Percentiles rank a stretch among this genome's conserved stretches.
phyloP scores from a whole-genome alignment of 2,329 filamentous ascomycete genomes.

The Simplicillium sp. region DNA sequence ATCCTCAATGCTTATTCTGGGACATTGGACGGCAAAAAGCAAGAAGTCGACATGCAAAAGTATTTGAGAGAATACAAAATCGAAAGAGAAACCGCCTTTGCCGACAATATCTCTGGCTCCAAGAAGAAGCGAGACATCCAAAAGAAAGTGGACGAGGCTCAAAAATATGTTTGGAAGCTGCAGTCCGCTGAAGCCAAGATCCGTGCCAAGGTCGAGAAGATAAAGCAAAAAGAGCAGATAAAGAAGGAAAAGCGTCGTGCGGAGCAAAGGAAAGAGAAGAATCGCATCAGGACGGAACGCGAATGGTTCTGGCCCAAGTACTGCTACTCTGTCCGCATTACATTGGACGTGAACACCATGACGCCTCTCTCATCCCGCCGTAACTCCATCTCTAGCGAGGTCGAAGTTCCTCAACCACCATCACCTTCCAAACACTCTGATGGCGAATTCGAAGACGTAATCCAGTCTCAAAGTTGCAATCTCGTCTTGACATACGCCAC shows the following conservation, averaged over 20 bases:
- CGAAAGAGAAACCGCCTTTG: slow-evolving; percentile 31
- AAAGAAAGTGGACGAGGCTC: slow-evolving; percentile 20
- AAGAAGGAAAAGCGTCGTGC: slow-evolving; percentile 23
- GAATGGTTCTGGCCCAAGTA: slow-evolving; percentile 37
- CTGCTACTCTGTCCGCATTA: slow-evolving; percentile 38
- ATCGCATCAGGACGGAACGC: slow-evolving; percentile 31
- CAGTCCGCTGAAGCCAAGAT: slow-evolving; percentile 8
- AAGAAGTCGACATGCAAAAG: slow-evolving; percentile 21
- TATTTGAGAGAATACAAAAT: slow-evolving; percentile 29
- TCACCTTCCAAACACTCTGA: slow-evolving; percentile 22
- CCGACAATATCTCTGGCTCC: slow-evolving; percentile 26
- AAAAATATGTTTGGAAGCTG: slow-evolving; percentile 6
- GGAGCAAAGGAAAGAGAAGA: slow-evolving; percentile 31
- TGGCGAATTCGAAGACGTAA: slow-evolving; percentile 27
- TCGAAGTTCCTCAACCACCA: slow-evolving; percentile 22
- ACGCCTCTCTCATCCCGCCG: slow-evolving; percentile 29
- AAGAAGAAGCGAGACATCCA: slow-evolving; percentile 20
- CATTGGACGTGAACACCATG: slow-evolving; percentile 31
- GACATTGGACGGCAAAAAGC: slow-evolving; percentile 22
- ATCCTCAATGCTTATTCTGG: slow-evolving; percentile 31
- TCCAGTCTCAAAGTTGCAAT: slow-evolving; percentile 32
- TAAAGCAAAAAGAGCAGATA: slow-evolving; percentile 23
- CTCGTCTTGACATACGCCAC: slow-evolving; percentile 52
- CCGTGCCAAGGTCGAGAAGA: slow-evolving; percentile 22
- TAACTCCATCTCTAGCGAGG: slow-evolving; percentile 3